Percentiles rank a stretch among this genome's conserved stretches.
phyloP scores from a whole-genome alignment of 108 stramenopile genomes.

The Aurantiochytrium sp. region DNA sequence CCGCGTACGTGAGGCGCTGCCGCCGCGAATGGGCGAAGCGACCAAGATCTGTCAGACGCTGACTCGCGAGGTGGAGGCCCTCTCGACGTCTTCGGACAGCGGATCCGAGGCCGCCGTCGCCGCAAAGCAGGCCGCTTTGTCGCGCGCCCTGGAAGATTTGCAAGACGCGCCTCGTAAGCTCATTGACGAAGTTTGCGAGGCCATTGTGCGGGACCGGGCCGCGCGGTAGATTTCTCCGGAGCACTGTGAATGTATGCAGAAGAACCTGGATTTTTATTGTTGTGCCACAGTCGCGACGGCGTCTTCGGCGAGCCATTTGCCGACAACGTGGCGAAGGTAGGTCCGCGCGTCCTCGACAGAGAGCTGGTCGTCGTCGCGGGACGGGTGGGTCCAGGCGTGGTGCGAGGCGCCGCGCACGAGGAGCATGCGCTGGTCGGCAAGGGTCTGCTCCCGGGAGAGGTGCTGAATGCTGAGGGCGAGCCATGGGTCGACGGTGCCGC shows the following conservation, averaged over 20 bases:
- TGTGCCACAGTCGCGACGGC: background rate
- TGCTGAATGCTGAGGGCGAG: conserved; percentile 63
- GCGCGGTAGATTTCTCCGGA: too few species aligned
- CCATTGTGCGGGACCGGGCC: too few species aligned
- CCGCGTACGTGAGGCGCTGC: background rate
- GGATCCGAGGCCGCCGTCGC: too few species aligned
- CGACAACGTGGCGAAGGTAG: conserved; percentile 58
- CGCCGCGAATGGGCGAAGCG: background rate
- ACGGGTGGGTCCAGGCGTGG: conserved; percentile 77
- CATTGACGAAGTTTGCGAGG: too few species aligned
- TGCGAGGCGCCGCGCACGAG: conserved; percentile 69
- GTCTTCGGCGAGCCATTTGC: conserved; percentile 47
- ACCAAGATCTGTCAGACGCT: background rate
- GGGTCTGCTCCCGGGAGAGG: background rate
- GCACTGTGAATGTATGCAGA: too few species aligned
- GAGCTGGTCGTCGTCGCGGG: conserved; percentile 54
- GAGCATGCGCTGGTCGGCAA: conserved; percentile 39
- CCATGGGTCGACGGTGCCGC: conserved; percentile 92
- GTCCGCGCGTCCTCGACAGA: conserved; percentile 54
- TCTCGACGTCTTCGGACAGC: too few species aligned
- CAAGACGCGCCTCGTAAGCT: too few species aligned
- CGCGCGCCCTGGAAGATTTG: too few species aligned
- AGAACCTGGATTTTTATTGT: background rate
- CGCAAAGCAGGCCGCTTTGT: too few species aligned
- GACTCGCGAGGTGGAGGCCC: background rate